phyloP scores from a whole-genome alignment of 23 red algal species.

The Porphyridium purpureum region DNA sequence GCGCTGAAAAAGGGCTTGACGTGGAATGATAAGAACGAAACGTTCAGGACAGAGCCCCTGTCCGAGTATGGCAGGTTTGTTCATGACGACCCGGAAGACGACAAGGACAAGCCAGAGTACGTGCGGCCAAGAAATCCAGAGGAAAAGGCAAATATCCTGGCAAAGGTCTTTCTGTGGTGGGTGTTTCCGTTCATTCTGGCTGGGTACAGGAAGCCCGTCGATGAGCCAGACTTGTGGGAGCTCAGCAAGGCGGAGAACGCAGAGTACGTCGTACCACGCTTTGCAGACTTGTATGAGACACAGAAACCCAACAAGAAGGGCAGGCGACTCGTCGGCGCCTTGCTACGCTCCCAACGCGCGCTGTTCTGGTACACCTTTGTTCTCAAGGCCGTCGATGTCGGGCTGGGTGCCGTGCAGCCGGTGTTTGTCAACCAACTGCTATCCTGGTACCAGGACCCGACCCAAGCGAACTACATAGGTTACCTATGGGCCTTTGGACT shows the following conservation, averaged over 20 bases:
- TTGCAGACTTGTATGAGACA: constrained; percentile 3
- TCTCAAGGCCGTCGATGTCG: constrained; percentile 49
- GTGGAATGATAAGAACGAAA: not conserved
- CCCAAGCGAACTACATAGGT: constrained; percentile 3
- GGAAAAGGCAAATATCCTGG: not conserved
- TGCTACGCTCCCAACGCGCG: constrained; percentile 11
- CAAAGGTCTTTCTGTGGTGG: not conserved
- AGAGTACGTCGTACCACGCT: not conserved
- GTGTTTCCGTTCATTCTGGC: constrained; percentile 17
- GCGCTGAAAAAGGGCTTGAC: not conserved
- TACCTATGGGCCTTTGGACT: constrained; percentile 37
- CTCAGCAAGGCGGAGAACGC: constrained; percentile 15
- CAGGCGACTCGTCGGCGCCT: constrained; percentile 2
- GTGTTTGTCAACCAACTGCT: constrained; percentile 45
- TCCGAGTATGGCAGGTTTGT: not conserved
- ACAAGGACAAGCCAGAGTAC: not conserved
- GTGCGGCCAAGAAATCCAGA: not conserved
- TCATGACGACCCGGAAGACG: not conserved
- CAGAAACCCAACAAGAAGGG: not conserved
- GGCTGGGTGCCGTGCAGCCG: constrained; percentile 24
- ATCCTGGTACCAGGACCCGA: constrained; percentile 8
- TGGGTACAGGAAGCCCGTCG: constrained; percentile 42
- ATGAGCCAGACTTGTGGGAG: constrained; percentile 62
- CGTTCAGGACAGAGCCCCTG: not conserved
- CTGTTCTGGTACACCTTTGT: constrained; percentile 18